Percentiles rank a stretch among this genome's conserved stretches.
Evolutionary conservation across 257 asterid genomes (phyloP).

Genomic region (Plantago major): DNA sequence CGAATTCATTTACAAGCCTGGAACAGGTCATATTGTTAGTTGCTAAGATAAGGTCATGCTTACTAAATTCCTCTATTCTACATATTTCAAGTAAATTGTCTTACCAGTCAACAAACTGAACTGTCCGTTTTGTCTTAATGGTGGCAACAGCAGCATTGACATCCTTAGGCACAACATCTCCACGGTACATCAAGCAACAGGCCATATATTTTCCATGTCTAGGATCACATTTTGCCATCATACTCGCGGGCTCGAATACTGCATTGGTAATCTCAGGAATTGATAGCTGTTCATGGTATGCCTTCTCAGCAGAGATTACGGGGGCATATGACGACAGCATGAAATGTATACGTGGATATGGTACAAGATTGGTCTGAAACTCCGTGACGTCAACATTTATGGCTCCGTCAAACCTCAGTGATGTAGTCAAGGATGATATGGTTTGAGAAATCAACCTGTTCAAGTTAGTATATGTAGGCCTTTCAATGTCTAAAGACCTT

Average conservation of each 20-base stretch:
- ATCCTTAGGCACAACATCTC: conserved; percentile 92
- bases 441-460: conserved; percentile 82
- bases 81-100: not conserved
- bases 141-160: conserved; percentile 93
- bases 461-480: conserved; percentile 86
- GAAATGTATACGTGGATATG: conserved; percentile 91
- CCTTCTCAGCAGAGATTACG: conserved; percentile 87
- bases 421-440: conserved; percentile 81
- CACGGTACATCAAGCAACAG: conserved; percentile 94
- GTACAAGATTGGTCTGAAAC: conserved; percentile 93
- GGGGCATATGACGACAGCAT: conserved; percentile 96
- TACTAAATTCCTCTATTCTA: not conserved
- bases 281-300: conserved; percentile 84
- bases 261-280: conserved; percentile 88
- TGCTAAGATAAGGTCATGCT: no score
- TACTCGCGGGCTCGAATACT: conserved; percentile 87
- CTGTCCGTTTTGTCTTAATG: conserved; percentile 84
- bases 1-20: no score
- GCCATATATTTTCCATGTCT: conserved; percentile 96
- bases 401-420: conserved; percentile 88
- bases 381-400: conserved; percentile 82
- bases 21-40: no score
- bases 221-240: conserved; percentile 97
- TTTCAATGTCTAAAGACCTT: conserved; percentile 80
- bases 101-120: conserved; percentile 93